Percentiles rank a stretch among this genome's conserved stretches.
phyloP scores from a whole-genome alignment of 257 asterid genomes.

The Jaltomata sinuosa region DNA sequence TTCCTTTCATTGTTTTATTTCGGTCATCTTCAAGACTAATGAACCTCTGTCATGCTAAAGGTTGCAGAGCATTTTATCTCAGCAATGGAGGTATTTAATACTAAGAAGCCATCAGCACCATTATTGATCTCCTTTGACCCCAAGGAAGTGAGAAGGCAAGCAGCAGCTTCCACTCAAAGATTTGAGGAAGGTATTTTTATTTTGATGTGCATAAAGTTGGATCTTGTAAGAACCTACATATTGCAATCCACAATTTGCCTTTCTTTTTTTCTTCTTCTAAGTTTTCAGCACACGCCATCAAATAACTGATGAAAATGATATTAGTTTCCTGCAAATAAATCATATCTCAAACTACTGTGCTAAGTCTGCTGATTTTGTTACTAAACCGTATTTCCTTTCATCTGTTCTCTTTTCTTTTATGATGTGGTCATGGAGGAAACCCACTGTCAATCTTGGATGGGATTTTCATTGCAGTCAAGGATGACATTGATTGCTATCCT shows the following conservation, averaged over 20 bases:
- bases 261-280: not conserved
- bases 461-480: slow-evolving; percentile 83
- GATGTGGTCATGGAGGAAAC: slow-evolving; percentile 43
- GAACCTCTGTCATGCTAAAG: slow-evolving; percentile 24
- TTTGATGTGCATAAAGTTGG: not conserved
- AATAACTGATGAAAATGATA: not conserved
- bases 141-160: slow-evolving; percentile 77
- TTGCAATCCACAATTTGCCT: not conserved
- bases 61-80: slow-evolving; percentile 90
- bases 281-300: not conserved
- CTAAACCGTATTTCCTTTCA: not conserved
- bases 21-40: not conserved
- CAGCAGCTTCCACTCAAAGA: slow-evolving; percentile 85
- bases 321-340: not conserved
- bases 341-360: not conserved
- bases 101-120: slow-evolving; percentile 57
- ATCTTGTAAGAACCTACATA: not conserved
- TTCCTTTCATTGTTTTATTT: not conserved
- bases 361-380: not conserved
- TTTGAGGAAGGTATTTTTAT: slow-evolving; percentile 68
- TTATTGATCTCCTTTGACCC: slow-evolving; percentile 71
- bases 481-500: slow-evolving; percentile 90
- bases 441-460: slow-evolving; percentile 90
- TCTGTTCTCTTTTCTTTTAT: slow-evolving; percentile 7
- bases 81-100: slow-evolving; percentile 63